Evolutionary conservation across 805 yeast species (phyloP), one percentile per base, ranked within the genome.

Genomic region (Wickerhamomyces strasburgensis): DNA sequence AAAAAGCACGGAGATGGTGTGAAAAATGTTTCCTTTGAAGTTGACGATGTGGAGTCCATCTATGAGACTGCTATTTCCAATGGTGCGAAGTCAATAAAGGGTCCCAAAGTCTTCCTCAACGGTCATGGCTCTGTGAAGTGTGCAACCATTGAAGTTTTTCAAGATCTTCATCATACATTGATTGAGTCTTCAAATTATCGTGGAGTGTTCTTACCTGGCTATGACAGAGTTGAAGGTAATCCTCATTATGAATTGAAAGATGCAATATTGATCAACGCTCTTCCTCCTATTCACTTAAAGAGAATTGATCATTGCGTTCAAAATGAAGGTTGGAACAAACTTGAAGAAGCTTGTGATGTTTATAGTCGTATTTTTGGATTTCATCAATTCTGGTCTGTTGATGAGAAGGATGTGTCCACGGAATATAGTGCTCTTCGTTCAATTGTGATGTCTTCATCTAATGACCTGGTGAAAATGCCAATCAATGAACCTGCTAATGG

Each of bases 401-500:
- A 84, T 56, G 95, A 86, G 44, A 67, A 65, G 32, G 84, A 80
- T 46, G 73, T 86, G n/a, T 68, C 71, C 34, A 84, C 95, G 0
- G 76, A 73, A 36, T 76, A 64, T 46, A 73, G 88, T 2, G 84
- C 93, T 0, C 69, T 85, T 38, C 68, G 73, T 37, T 81, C 94
- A 10, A 73, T 78, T 17, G 95, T 86, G 11, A 80, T 86, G 88
- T 75, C 89, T 0, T 75, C 84, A 6, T 62, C 68, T 11, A 73
- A 78, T 46, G 84, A 80, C 13, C 57, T 51, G 27, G 72, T 84
- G 45, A 83, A 84, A 56, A 78, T 86, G 77, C 95, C 95, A 13
- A 73, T 86, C 34, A 86, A 85, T 58, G 94, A 86, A 57, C 95
- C 96, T 0, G 90, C 87, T 0, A 56, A 64, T 33, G 86, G 89